Conservation (phyloP, 345 rosid species). For the Sisymbrium irio region DNA sequence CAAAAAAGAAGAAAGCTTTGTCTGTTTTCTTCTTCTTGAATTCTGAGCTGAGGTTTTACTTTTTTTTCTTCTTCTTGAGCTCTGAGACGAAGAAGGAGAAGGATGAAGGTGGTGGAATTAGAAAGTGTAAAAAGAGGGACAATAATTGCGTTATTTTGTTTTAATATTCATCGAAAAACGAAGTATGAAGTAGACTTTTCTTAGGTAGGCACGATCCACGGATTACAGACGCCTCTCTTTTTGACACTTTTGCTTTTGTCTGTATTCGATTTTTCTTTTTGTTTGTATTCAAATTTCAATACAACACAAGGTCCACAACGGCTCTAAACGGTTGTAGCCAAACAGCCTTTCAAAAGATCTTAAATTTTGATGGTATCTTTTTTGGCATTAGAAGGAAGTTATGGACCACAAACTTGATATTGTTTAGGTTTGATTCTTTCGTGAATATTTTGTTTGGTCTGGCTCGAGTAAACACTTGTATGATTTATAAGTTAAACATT, state of each 20-base stretch:
- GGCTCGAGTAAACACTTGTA: background rate
- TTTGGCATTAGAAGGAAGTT: background rate
- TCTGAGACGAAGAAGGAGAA: constrained; percentile 10
- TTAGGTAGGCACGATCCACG: constrained; percentile 36
- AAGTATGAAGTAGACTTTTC: constrained; percentile 33
- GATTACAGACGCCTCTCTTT: constrained; percentile 30
- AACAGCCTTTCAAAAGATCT: background rate
- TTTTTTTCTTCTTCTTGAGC: constrained; percentile 23
- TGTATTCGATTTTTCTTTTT: constrained; percentile 27
- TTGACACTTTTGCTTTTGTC: constrained; percentile 20
- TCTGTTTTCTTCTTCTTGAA: constrained; percentile 31
- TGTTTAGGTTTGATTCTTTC: background rate
- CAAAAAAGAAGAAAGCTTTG: constrained; percentile 30
- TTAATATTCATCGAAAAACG: constrained; percentile 10
- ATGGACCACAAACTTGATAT: constrained; percentile 17
- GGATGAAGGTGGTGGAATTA: constrained; percentile 1
- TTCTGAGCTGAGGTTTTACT: constrained; percentile 11
- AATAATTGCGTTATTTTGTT: constrained; percentile 24
- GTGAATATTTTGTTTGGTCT: background rate
- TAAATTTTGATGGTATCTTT: background rate
- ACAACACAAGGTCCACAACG: constrained; percentile 1
- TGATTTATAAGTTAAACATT: too few relatives aligned
- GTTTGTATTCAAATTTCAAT: constrained; percentile 12
- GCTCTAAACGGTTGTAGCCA: constrained; percentile 21
- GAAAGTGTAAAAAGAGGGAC: constrained; percentile 11